Evolutionary conservation across 257 asterid genomes (phyloP), one percentile per base, ranked within the genome.

Genomic region (Coffea eugenioides): DNA sequence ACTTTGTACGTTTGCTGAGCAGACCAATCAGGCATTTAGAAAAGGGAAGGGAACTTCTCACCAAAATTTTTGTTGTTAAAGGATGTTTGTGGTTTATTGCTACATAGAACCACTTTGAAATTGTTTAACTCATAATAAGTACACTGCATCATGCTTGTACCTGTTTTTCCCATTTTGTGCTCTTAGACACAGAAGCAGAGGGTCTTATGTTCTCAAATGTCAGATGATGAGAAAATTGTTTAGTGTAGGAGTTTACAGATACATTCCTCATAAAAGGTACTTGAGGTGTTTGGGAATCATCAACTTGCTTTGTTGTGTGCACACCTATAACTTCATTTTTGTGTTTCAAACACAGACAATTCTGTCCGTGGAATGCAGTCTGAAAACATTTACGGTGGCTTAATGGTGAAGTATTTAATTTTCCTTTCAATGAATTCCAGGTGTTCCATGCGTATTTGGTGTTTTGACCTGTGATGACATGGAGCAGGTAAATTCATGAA

Each of bases 391-490:
- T 51, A 51, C 14, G 9, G 15, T 9, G 57, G 57, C 15, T 51
- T 12, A 51, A 51, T 51, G 57, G 15, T 51, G 57, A 51, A 51
- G 9, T 51, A 13, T 54, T 13, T 13, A 54, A 54, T 54, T 4
- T 54, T 5, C 61, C 71, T 36, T 71, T 20, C 69, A 57, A 74
- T 79, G 80, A 77, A 70, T 69, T 81, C 74, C 88, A 94, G 97
- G 98, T 78, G 97, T 94, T 76, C 98, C 99, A 75, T 95, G 99
- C 97, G 87, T 95, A 85, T 95, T 39, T 39, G 43, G 43, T 39
- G 43, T 39, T 39, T 39, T 39, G 43, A 39, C 43, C 43, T 39
- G 43, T 77, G 97, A 95, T 14, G 79, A 86, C 87, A 90, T 95
- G 97, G 98, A 93, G 20, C 99, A 93, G 98, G 98, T 95, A 87